phyloP scores from a whole-genome alignment of 345 rosid species.

The Syzygium oleosum region DNA sequence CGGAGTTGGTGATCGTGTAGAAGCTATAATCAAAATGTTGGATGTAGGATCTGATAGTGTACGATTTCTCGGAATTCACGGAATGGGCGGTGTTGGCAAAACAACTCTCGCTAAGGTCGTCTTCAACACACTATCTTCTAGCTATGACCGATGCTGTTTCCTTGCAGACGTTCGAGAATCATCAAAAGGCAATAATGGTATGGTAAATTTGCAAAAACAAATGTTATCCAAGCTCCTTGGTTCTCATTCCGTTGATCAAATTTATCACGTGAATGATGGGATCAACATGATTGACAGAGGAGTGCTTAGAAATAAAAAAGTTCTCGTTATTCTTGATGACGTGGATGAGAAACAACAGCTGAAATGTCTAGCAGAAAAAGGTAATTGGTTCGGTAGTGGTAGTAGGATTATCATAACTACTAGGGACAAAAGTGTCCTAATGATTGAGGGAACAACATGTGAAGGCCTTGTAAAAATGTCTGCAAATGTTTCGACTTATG shows the following conservation, averaged over 20 bases:
- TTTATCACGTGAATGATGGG: rapidly evolving
- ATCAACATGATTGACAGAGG: background rate
- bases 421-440: too few relatives aligned
- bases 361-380: too few relatives aligned
- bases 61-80: background rate
- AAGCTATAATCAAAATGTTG: background rate
- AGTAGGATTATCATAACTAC: too few relatives aligned
- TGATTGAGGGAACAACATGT: too few relatives aligned
- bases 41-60: background rate
- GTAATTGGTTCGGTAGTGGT: too few relatives aligned
- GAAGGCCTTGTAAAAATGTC: too few relatives aligned
- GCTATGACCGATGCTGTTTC: background rate
- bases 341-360: too few relatives aligned
- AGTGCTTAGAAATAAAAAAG: background rate
- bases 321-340: too few relatives aligned
- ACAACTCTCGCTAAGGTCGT: background rate
- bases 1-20: background rate
- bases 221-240: background rate
- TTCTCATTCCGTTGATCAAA: rapidly evolving
- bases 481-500: too few relatives aligned
- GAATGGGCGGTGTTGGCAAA: background rate
- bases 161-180: background rate
- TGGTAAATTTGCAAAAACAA: too few relatives aligned
- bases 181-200: too few relatives aligned
- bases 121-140: background rate